phyloP scores from a whole-genome alignment of 345 rosid species.

The Isatis tinctoria region DNA sequence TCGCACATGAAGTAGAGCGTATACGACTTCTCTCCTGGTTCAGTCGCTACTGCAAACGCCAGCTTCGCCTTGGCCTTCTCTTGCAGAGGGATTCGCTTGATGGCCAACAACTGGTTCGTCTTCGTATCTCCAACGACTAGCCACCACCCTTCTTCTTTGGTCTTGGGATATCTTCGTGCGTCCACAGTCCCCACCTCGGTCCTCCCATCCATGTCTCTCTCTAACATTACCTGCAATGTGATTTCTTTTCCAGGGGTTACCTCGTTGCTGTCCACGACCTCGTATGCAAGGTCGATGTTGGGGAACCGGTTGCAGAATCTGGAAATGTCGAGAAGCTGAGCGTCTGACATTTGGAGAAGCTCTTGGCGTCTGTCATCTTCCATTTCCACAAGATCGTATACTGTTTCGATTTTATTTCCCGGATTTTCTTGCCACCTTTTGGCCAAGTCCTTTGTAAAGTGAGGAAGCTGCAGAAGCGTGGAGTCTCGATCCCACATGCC shows the following conservation, averaged over 20 bases:
- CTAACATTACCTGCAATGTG: slow-evolving; percentile 63
- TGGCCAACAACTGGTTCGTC: slow-evolving; percentile 70
- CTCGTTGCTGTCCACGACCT: slow-evolving; percentile 47
- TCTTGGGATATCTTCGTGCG: slow-evolving; percentile 62
- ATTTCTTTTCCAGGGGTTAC: slow-evolving; percentile 53
- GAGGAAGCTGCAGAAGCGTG: slow-evolving; percentile 84
- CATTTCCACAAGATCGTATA: slow-evolving; percentile 85
- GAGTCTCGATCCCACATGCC: slow-evolving; percentile 94
- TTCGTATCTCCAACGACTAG: slow-evolving; percentile 78
- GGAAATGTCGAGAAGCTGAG: slow-evolving; percentile 66
- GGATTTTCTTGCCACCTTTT: slow-evolving; percentile 78
- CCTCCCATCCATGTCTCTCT: slow-evolving; percentile 74
- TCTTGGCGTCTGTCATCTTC: slow-evolving; percentile 74
- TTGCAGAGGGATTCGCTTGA: slow-evolving; percentile 70
- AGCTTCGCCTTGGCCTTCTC: slow-evolving; percentile 69
- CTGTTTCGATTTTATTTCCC: slow-evolving; percentile 63
- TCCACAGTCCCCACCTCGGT: slow-evolving; percentile 75
- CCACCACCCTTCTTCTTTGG: slow-evolving; percentile 98
- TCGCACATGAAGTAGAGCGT: slow-evolving; percentile 80
- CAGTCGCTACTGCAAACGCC: slow-evolving; percentile 59
- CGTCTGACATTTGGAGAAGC: slow-evolving; percentile 69
- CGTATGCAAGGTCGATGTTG: slow-evolving; percentile 67
- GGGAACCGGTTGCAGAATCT: slow-evolving; percentile 86
- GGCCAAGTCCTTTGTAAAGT: slow-evolving; percentile 73
- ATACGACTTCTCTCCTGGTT: slow-evolving; percentile 54